Conservation (phyloP, 2,329 filamentous ascomycete species). For the Phialophora macrospora region DNA sequence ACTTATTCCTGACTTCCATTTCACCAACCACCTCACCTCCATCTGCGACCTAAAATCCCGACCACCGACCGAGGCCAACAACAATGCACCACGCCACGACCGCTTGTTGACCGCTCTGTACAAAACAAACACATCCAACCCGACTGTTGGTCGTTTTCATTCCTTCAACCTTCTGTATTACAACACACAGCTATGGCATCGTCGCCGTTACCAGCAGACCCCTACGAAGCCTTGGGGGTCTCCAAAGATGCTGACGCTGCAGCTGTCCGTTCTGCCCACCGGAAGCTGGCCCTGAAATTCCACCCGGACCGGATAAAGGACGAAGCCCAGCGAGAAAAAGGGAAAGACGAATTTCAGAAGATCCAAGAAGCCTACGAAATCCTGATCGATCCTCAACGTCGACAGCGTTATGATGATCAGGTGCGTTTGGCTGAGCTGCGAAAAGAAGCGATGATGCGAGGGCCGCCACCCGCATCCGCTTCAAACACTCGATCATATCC, state of each 20-base stretch:
- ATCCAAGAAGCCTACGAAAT: constrained; percentile 94
- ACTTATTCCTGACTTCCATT: constrained; percentile 6
- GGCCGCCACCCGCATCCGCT: constrained; percentile 37
- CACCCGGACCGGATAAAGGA: constrained; percentile 92
- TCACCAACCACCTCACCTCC: constrained; percentile 26
- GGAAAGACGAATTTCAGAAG: constrained; percentile 86
- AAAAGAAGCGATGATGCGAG: constrained; percentile 59
- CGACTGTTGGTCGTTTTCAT: constrained; percentile 8
- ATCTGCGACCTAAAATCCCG: constrained; percentile 15
- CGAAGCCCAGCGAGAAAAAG: constrained; percentile 73
- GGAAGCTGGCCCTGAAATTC: constrained; percentile 83
- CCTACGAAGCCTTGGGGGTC: constrained; percentile 78
- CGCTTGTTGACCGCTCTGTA: constrained; percentile 33
- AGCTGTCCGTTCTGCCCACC: constrained; percentile 78
- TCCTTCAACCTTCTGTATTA: constrained; percentile 18
- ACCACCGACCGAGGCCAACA: constrained; percentile 29
- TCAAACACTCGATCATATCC: constrained; percentile 32
- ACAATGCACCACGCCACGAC: constrained; percentile 31
- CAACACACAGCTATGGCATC: constrained; percentile 26
- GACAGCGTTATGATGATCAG: constrained; percentile 77
- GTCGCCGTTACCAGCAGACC: constrained; percentile 61
- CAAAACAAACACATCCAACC: constrained; percentile 28
- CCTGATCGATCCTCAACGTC: constrained; percentile 75
- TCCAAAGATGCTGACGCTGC: constrained; percentile 70
- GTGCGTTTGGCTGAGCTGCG: constrained; percentile 69